A percentile compares a stretch with the other conserved stretches of the same genome.
Evolutionary conservation across 2,329 filamentous ascomycete species (phyloP).

Genomic region (Zymoseptoria brevis): DNA sequence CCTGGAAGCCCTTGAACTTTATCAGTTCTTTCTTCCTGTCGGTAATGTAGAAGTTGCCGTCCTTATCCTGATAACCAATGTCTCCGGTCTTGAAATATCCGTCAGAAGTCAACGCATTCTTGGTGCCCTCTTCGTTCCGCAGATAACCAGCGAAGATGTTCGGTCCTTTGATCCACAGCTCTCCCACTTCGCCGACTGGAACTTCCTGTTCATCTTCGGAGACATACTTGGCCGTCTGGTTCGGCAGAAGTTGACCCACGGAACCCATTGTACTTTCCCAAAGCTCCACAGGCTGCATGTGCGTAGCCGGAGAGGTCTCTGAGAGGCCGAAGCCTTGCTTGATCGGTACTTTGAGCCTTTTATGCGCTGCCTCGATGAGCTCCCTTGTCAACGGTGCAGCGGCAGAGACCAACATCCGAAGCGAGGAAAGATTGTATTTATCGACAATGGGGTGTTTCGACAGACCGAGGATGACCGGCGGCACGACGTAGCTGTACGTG

Average conservation of each 20-base stretch:
- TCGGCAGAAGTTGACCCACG: slow-evolving; percentile 67
- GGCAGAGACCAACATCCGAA: slow-evolving; percentile 78
- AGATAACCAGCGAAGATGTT: slow-evolving; percentile 71
- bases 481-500: slow-evolving; percentile 73
- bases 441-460: slow-evolving; percentile 67
- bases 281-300: slow-evolving; percentile 53
- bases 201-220: slow-evolving; percentile 50
- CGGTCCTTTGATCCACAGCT: slow-evolving; percentile 63
- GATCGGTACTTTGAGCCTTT: slow-evolving; percentile 64
- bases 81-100: slow-evolving; percentile 87
- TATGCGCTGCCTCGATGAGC: slow-evolving; percentile 65
- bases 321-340: slow-evolving; percentile 87
- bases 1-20: slow-evolving; percentile 45
- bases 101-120: slow-evolving; percentile 61
- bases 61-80: slow-evolving; percentile 64
- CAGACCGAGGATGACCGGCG: slow-evolving; percentile 71
- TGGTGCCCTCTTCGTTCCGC: slow-evolving; percentile 61
- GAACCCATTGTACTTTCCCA: slow-evolving; percentile 70
- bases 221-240: slow-evolving; percentile 73
- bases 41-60: slow-evolving; percentile 75
- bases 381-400: slow-evolving; percentile 76
- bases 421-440: slow-evolving; percentile 68
- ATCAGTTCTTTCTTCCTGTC: slow-evolving; percentile 66
- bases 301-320: slow-evolving; percentile 40
- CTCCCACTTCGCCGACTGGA: slow-evolving; percentile 49